Base-by-base conservation (phyloP, 139 green algal genomes). In the Chlorella vulgaris region DNA sequence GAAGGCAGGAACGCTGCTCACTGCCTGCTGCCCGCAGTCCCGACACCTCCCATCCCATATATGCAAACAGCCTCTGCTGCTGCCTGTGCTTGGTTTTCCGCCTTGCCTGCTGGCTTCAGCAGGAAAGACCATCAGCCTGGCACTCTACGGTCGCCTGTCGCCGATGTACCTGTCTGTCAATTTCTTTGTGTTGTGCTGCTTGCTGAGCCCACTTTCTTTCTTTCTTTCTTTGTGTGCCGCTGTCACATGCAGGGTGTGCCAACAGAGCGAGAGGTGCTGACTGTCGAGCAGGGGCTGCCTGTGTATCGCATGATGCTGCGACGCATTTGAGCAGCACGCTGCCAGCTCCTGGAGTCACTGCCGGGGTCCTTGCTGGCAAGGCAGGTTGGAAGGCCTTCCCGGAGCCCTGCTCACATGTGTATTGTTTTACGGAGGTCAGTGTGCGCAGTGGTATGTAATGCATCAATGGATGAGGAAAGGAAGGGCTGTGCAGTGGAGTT, bases 231-330 rank as follows among this genome's bases (percentile, higher is more conserved):
- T 40, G 29, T 31, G 18, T 26, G 26, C 47, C 58, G 40, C 39
- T 13, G 18, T 61, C 31, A 24, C 36, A 1, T 61, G 65, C 83
- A 87, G 83, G 88, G 86, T 2, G 87, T 94, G 60, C 92, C 91
- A 7, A 96, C 92, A 5, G 92, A 96, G 87, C 84, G 92, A 3
- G 91, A 96, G 78, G 81, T 90, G 33, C 77, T 86, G 8, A 84
- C 75, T 31, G 39, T 62, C 4, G 78, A 61, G 58, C 73, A 83
- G 67, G 74, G 58, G n/a, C 47, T 79, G 51, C 78, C 84, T 5
- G 84, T 88, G n/a, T 88, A 82, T 33, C 63, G 84, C 22, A 24
- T 84, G 13, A 62, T 87, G 74, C 66, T 87, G 73, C 53, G 51
- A 22, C 73, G 73, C 29, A 43, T 82, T 0, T 69, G 35, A 79